These are phyloP conservation scores for Oxyria digyna DNA, from an alignment of 148 eudicot species.

Conservation along the genomic window DNA sequence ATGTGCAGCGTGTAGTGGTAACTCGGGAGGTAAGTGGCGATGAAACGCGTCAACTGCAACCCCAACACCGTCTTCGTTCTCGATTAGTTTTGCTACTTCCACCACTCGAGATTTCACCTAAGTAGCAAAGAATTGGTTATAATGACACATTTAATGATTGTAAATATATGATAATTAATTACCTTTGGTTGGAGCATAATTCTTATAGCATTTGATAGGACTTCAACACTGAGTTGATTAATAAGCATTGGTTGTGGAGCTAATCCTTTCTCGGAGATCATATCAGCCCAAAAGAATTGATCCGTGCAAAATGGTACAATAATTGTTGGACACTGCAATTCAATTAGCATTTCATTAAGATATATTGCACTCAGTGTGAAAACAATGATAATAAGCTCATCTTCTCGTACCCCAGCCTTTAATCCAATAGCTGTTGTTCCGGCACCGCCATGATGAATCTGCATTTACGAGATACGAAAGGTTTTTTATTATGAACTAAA, in stretches of 20 bases:
- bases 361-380: no score
- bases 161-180: background rate
- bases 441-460: constrained; percentile 97
- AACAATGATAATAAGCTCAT: no score
- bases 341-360: no score
- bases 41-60: constrained; percentile 88
- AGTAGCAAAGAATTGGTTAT: no score
- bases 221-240: constrained; percentile 45
- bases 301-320: constrained; percentile 90
- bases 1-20: constrained; percentile 30
- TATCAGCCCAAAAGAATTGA: constrained; percentile 95
- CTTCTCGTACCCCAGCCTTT: constrained; percentile 88
- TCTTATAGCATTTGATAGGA: constrained; percentile 59
- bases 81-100: constrained; percentile 56
- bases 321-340: constrained; percentile 96
- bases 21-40: constrained; percentile 55
- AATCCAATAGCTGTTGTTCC: constrained; percentile 96
- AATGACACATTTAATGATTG: no score
- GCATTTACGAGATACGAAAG: no score
- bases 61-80: constrained; percentile 77
- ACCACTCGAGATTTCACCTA: constrained; percentile 72
- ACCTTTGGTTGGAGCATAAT: constrained; percentile 92
- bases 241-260: constrained; percentile 89
- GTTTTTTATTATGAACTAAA: no score
- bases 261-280: constrained; percentile 55